A percentile compares a stretch with the other conserved stretches of the same genome.
Evolutionary conservation across 2,329 filamentous ascomycete genomes (phyloP).

Genomic region (Geosmithia flava): DNA sequence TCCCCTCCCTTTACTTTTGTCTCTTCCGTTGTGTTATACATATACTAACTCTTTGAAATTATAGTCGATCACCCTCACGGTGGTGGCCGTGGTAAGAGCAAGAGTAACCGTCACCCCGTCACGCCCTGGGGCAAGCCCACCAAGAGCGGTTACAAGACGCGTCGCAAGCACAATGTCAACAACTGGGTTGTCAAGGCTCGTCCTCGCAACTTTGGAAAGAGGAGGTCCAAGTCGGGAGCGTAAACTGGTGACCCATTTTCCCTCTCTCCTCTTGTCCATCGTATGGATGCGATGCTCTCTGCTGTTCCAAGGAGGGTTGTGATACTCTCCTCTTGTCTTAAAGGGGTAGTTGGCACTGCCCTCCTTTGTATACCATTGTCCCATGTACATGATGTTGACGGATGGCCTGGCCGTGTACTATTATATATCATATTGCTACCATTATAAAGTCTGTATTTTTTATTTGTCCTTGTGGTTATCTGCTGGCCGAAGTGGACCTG

Average conservation of each 20-base stretch:
- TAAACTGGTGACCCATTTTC: not conserved
- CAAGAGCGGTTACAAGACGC: conserved; percentile 86
- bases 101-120: conserved; percentile 91
- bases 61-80: conserved; percentile 89
- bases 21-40: not conserved
- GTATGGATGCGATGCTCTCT: too few relatives aligned
- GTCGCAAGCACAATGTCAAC: conserved; percentile 79
- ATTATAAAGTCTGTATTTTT: not conserved
- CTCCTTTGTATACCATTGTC: not conserved
- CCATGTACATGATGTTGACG: not conserved
- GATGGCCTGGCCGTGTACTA: not conserved
- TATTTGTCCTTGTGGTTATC: not conserved
- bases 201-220: conserved; percentile 82
- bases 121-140: conserved; percentile 92
- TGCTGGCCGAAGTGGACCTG: too few relatives aligned
- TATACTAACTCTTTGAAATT: not conserved
- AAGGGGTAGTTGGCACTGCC: too few relatives aligned
- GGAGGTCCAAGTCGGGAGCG: conserved; percentile 47
- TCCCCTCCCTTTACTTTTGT: not conserved
- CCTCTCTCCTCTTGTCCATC: too few relatives aligned
- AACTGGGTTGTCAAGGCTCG: conserved; percentile 79
- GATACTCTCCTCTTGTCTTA: too few relatives aligned
- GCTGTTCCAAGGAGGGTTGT: too few relatives aligned
- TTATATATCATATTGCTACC: not conserved
- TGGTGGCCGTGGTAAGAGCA: conserved; percentile 97